Evolutionary conservation across 805 yeast species (phyloP), one percentile per base, ranked within the genome.

Genomic region (Spathaspora arborariae): DNA sequence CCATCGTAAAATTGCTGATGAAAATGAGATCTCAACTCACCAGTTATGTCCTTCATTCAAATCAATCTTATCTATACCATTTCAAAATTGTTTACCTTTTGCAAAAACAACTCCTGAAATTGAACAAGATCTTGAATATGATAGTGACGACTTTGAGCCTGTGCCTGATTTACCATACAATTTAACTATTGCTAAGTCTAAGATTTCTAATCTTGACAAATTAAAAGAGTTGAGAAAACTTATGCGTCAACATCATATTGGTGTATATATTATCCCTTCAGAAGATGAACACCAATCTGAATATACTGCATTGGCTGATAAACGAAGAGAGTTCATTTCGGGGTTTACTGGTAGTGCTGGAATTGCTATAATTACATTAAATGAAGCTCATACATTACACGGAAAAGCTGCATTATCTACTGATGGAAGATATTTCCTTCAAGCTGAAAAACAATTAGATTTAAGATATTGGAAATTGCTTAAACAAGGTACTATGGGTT

Each of bases 321-420:
- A 85, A 60, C 79, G 97, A 55, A 75, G 97, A 47, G 85, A 80
- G 45, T 92, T 76, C 56, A 85, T 92, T 21, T 78, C 91, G 5
- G 97, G 90, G 0, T 92, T 92, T 67, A 85, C 92, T 10, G 99
- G 98, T 0, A 83, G 92, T 42, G 96, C 97, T 2, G 99, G 98
- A 20, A 71, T 88, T 19, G 97, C 96, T 1, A 77, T 94, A n/a
- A 76, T 92, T 16, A 83, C 96, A 24, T 57, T 68, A 35, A 65
- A 63, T 33, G 67, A 68, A 45, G 74, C 66, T 43, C 75, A 70
- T 1, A 56, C 57, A 1, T 71, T 79, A 19, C 68, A 67, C 9
- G 88, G 89, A 1, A 78, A 80, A 41, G 95, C 96, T 11, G 87
- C 85, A 0, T 68, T 94, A 43, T 82, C 96, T 7, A 94, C 99